These are phyloP conservation scores for Russula brevipes DNA, from an alignment of 768 basidiomycete genomes.

Conservation along the genomic window DNA sequence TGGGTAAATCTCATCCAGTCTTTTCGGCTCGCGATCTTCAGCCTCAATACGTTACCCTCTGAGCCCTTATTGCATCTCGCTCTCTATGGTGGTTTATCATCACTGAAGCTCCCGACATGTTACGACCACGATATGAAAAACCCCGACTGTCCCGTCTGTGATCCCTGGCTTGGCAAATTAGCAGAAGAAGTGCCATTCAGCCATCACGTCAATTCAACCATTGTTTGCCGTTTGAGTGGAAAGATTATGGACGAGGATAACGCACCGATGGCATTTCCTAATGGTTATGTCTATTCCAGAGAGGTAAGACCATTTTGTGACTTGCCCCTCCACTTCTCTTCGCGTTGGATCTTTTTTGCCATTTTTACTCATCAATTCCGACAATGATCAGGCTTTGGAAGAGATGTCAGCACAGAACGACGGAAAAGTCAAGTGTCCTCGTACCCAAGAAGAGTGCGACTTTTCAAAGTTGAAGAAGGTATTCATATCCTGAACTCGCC, in stretches of 20 bases:
- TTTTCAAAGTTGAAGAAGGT: conserved; percentile 77
- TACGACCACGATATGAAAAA: conserved; percentile 59
- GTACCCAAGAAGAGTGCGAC: conserved; percentile 58
- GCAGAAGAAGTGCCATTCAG: conserved; percentile 84
- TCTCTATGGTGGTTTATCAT: conserved; percentile 85
- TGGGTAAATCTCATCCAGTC: conserved; percentile 72
- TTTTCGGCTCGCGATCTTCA: conserved; percentile 84
- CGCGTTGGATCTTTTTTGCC: not conserved
- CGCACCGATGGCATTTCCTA: conserved; percentile 86
- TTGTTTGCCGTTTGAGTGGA: conserved; percentile 87
- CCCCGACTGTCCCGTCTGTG: conserved; percentile 90
- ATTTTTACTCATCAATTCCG: not conserved
- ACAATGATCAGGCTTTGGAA: conserved; percentile 59
- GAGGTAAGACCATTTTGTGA: conserved; percentile 52
- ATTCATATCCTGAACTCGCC: conserved; percentile 64
- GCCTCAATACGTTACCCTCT: conserved; percentile 79
- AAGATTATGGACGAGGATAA: conserved; percentile 95
- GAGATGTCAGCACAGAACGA: conserved; percentile 81
- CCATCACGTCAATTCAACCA: conserved; percentile 93
- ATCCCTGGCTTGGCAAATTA: conserved; percentile 65
- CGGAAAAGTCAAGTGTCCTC: conserved; percentile 80
- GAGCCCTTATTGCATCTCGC: conserved; percentile 84
- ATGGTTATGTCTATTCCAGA: conserved; percentile 89
- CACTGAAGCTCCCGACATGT: conserved; percentile 86
- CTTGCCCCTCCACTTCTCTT: not conserved